These are phyloP conservation scores for Leavenworthia alabamica DNA, from an alignment of 345 rosid genomes.

Conservation along the genomic window DNA sequence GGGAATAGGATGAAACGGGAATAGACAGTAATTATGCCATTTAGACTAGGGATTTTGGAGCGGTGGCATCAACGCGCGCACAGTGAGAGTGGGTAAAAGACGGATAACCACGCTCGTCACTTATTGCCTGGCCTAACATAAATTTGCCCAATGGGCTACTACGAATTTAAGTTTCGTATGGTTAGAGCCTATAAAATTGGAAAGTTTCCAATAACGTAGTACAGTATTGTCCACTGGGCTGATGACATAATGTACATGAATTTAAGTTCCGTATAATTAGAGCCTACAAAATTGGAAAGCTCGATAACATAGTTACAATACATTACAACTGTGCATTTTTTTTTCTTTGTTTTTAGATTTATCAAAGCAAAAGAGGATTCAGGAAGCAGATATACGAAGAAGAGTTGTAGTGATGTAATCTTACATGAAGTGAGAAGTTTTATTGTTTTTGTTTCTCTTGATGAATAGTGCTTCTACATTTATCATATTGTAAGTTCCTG, in stretches of 20 bases:
- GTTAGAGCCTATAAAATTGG: background rate
- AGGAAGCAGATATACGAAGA: background rate
- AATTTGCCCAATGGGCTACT: background rate
- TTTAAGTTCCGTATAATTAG: background rate
- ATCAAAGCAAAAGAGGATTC: background rate
- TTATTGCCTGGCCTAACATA: background rate
- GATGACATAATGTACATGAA: no score
- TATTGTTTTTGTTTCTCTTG: background rate
- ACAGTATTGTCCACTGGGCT: slow-evolving; percentile 3
- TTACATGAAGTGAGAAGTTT: background rate
- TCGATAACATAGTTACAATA: background rate
- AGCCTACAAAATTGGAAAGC: background rate
- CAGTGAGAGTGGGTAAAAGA: background rate
- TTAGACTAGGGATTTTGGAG: background rate
- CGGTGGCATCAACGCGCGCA: background rate
- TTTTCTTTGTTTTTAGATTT: background rate
- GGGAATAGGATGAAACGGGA: no score
- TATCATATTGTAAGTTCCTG: background rate
- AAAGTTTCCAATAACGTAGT: background rate
- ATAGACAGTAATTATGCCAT: background rate
- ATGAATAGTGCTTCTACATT: background rate
- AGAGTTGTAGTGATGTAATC: background rate
- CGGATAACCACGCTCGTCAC: background rate
- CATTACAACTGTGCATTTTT: background rate
- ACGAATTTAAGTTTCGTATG: background rate